These are phyloP conservation scores for Rasamsonia emersonii DNA, from an alignment of 2,329 filamentous ascomycete species.

Conservation along the genomic window DNA sequence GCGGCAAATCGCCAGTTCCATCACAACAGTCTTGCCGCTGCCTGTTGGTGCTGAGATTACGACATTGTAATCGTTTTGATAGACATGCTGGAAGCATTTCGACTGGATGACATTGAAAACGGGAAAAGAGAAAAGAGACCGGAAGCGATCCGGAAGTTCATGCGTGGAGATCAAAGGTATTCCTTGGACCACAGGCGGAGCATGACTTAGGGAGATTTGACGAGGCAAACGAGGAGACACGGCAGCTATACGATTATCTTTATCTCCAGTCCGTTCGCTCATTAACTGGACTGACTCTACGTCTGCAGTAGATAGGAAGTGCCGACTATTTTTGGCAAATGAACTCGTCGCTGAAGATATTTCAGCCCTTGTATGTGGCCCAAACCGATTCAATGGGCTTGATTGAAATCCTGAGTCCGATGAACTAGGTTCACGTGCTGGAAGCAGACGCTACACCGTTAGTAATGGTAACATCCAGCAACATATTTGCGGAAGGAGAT, in stretches of 20 bases:
- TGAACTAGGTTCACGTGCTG: conserved; percentile 19
- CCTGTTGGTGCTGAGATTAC: conserved; percentile 76
- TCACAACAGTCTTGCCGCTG: conserved; percentile 73
- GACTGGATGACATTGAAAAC: conserved; percentile 79
- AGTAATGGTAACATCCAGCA: conserved; percentile 4
- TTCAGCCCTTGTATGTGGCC: conserved; percentile 8
- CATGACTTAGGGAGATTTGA: conserved; percentile 23
- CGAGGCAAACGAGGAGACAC: conserved; percentile 8
- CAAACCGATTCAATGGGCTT: conserved; percentile 24
- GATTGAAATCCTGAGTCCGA: conserved; percentile 18
- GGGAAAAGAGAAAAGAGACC: conserved; percentile 61
- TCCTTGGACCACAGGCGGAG: conserved; percentile 45
- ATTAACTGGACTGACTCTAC: not conserved
- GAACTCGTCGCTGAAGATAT: conserved; percentile 1
- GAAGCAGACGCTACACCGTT: conserved; percentile 11
- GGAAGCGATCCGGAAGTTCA: conserved; percentile 60
- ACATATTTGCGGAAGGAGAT: not conserved
- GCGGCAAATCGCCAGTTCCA: conserved; percentile 75
- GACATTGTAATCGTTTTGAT: conserved; percentile 62
- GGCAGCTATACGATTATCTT: conserved; percentile 1
- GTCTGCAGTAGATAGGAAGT: conserved; percentile 5
- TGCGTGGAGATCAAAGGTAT: conserved; percentile 52
- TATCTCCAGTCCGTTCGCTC: not conserved
- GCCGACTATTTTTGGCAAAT: conserved; percentile 3
- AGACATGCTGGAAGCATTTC: conserved; percentile 62